These are phyloP conservation scores for Theobroma grandiflorum DNA, from an alignment of 441 rosid species.

Conservation along the genomic window DNA sequence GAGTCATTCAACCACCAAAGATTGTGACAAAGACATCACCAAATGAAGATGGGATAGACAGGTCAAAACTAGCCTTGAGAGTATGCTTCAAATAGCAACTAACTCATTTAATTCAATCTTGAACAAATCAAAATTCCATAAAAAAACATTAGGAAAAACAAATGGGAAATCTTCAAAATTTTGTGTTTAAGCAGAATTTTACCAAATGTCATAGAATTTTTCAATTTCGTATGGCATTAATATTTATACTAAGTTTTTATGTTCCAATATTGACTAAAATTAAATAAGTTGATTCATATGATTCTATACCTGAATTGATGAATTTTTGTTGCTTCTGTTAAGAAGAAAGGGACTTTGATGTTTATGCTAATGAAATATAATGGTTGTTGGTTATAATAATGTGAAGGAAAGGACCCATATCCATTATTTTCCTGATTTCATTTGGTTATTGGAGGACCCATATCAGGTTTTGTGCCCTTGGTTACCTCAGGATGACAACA, in stretches of 20 bases:
- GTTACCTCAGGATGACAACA: background rate
- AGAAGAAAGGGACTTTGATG: background rate
- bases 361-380: background rate
- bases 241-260: background rate
- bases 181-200: background rate
- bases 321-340: background rate
- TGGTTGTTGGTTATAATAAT: background rate
- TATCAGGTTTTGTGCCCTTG: background rate
- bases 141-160: background rate
- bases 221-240: background rate
- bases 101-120: background rate
- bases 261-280: too few species aligned
- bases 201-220: background rate
- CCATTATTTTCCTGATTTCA: background rate
- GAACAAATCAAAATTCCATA: background rate
- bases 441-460: background rate
- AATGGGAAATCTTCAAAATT: background rate
- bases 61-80: background rate
- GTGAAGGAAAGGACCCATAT: background rate
- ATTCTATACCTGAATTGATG: background rate
- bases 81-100: background rate
- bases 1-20: constrained; percentile 9
- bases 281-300: background rate
- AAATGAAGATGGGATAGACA: too few species aligned
- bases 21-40: background rate